These are phyloP conservation scores for Fusarium euwallaceae DNA, from an alignment of 2,329 filamentous ascomycete genomes.

Conservation along the genomic window DNA sequence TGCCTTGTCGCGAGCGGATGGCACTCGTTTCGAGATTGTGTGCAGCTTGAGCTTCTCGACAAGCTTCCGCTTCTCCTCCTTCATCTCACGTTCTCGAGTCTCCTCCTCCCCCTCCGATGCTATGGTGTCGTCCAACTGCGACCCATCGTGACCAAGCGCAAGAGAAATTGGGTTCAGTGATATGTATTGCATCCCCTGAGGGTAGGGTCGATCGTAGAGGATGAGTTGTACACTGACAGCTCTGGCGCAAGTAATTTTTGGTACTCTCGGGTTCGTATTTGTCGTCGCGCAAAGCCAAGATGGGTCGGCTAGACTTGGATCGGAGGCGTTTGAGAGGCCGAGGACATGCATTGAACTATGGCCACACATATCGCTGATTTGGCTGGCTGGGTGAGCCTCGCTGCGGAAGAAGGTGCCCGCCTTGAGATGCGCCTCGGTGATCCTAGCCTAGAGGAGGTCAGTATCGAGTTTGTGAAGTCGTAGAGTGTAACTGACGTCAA, in stretches of 20 bases:
- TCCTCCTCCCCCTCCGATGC: conserved; percentile 80
- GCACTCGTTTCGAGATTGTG: conserved; percentile 81
- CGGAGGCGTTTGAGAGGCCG: conserved; percentile 79
- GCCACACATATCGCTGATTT: conserved; percentile 88
- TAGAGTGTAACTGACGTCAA: conserved; percentile 74
- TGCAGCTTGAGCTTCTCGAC: conserved; percentile 91
- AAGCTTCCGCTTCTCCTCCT: conserved; percentile 73
- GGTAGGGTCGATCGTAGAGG: conserved; percentile 87
- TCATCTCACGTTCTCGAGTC: conserved; percentile 68
- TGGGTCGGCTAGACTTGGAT: conserved; percentile 67
- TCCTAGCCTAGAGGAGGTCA: conserved; percentile 69
- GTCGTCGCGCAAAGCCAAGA: conserved; percentile 76
- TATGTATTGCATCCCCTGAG: conserved; percentile 94
- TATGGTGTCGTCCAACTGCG: conserved; percentile 52
- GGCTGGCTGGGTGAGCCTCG: conserved; percentile 81
- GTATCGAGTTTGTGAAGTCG: conserved; percentile 4
- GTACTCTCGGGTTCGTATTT: conserved; percentile 66
- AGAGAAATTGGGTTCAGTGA: conserved; percentile 91
- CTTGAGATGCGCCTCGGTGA: conserved; percentile 89
- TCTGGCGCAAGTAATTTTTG: conserved; percentile 79
- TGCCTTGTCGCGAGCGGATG: conserved; percentile 85
- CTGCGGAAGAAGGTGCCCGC: conserved; percentile 86
- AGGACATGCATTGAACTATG: conserved; percentile 87
- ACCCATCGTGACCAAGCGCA: conserved; percentile 80
- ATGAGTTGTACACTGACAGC: conserved; percentile 87